Evolutionary conservation across 2,329 filamentous ascomycete genomes (phyloP), one percentile per base, ranked within the genome.

Genomic region (Colletotrichum euphorbiae): DNA sequence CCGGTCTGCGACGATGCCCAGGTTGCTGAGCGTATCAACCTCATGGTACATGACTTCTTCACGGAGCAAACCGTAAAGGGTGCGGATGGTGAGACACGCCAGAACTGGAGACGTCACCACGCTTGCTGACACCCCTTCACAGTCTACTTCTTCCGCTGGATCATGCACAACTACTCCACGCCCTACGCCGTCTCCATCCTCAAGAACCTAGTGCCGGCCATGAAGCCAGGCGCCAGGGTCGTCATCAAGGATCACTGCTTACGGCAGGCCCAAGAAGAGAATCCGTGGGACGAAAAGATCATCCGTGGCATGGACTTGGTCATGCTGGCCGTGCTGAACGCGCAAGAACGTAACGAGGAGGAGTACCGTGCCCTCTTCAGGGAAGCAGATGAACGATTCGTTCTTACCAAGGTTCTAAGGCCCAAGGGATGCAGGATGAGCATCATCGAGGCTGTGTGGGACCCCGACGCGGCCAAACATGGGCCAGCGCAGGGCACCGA

Each of bases 301-400:
- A 82, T 84, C 64, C 75, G 81, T 12, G 78, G 80, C 38, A 85
- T 86, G 82, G 85, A 87, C 70, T 73, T 86, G 69, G 75, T 85
- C 3, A 87, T 87, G 85, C 72, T 87, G 73, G 79, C 79, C 9
- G 68, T 86, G 38, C 76, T 86, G 42, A 87, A 87, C 69, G 80
- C 84, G 2, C 81, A 84, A 72, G 85, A 87, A 75, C 79, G 85
- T 8, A 77, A 78, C 3, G 80, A 83, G 68, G 73, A 74, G 6
- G 83, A 85, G 69, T 87, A 85, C 65, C 72, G 74, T 36, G 74
- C 76, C 11, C 69, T 87, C 9, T 87, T 87, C 69, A 73, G 71
- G 57, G 72, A 75, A 38, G 82, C 80, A 1, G 80, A 83, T 62
- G 70, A 76, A 19, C 73, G 82, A 0, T 85, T 85, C 67, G 73